A percentile compares a stretch with the other conserved stretches of the same genome.
Conservation (phyloP, 1,284 basidiomycete genomes). For the Entoloma clypeatum region DNA sequence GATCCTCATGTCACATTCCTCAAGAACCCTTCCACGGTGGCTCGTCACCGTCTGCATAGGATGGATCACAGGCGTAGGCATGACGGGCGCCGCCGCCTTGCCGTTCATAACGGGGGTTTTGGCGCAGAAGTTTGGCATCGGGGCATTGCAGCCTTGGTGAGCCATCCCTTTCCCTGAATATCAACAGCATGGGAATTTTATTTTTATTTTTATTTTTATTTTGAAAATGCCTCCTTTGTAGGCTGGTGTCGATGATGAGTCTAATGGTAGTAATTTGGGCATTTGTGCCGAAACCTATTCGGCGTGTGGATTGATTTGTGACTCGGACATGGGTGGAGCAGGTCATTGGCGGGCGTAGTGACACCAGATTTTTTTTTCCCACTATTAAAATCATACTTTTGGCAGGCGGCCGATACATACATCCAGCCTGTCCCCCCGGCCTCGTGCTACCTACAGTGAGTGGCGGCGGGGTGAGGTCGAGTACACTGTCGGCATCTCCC, state of each 20-base stretch:
- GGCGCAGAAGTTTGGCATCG: conserved; percentile 22
- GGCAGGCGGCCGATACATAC: too few relatives aligned
- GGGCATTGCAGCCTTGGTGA: conserved; percentile 24
- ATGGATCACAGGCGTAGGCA: conserved; percentile 45
- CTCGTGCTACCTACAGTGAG: too few relatives aligned
- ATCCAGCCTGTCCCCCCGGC: too few relatives aligned
- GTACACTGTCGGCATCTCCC: too few relatives aligned
- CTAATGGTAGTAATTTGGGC: conserved; percentile 26
- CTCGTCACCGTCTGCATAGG: conserved; percentile 52
- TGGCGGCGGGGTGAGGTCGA: too few relatives aligned
- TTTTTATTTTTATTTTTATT: background rate
- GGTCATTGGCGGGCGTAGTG: too few relatives aligned
- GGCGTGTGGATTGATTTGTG: conserved; percentile 18
- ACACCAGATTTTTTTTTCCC: too few relatives aligned
- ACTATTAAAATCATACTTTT: too few relatives aligned
- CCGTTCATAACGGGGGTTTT: conserved; percentile 24
- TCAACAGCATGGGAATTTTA: too few relatives aligned
- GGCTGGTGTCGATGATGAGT: conserved; percentile 30
- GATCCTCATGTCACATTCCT: conserved; percentile 48
- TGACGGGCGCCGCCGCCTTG: conserved; percentile 19
- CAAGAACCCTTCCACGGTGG: conserved; percentile 45
- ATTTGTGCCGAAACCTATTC: conserved; percentile 21
- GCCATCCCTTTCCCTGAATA: conserved; percentile 6
- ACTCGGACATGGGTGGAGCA: too few relatives aligned
- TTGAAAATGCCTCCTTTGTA: conserved; percentile 7